phyloP scores from a whole-genome alignment of 2,329 filamentous ascomycete species.

The Colletotrichum tropicicola region DNA sequence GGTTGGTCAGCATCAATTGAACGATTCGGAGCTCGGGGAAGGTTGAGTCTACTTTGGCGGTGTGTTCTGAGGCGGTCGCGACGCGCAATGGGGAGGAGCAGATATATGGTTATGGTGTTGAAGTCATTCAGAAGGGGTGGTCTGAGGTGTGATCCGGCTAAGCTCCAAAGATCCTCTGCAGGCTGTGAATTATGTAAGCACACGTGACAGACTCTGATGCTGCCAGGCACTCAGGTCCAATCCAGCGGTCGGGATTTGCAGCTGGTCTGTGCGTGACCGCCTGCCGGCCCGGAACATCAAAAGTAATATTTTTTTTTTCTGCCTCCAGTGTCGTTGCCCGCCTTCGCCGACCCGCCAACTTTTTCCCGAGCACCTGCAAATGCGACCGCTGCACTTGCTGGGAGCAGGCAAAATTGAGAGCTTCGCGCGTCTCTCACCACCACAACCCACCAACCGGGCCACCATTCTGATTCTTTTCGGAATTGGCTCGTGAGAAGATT shows the following conservation, averaged over 20 bases:
- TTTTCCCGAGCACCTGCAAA: neutral
- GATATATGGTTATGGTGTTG: conserved; percentile 24
- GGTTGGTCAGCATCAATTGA: conserved; percentile 51
- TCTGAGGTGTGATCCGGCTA: conserved; percentile 28
- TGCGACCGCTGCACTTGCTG: conserved; percentile 10
- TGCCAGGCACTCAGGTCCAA: too few species aligned
- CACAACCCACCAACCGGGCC: neutral
- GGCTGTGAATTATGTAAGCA: conserved; percentile 5
- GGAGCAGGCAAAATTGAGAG: conserved; percentile 16
- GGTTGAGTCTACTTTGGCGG: conserved; percentile 17
- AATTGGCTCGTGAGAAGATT: too few species aligned
- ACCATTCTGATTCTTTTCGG: too few species aligned
- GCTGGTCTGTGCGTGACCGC: conserved; percentile 3
- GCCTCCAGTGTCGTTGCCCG: neutral
- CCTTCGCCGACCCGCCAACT: conserved; percentile 1
- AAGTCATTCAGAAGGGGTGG: conserved; percentile 27
- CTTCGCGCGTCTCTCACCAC: neutral
- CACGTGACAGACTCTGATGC: conserved; percentile 1
- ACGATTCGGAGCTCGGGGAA: neutral
- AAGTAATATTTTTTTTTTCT: conserved; percentile 10
- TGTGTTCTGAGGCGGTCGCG: conserved; percentile 14
- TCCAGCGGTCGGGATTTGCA: conserved; percentile 6
- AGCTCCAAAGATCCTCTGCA: conserved; percentile 24
- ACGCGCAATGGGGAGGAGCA: conserved; percentile 21
- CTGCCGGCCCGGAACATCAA: conserved; percentile 2